Evolutionary conservation across 257 asterid genomes (phyloP).

Genomic region (Jacaranda mimosifolia): DNA sequence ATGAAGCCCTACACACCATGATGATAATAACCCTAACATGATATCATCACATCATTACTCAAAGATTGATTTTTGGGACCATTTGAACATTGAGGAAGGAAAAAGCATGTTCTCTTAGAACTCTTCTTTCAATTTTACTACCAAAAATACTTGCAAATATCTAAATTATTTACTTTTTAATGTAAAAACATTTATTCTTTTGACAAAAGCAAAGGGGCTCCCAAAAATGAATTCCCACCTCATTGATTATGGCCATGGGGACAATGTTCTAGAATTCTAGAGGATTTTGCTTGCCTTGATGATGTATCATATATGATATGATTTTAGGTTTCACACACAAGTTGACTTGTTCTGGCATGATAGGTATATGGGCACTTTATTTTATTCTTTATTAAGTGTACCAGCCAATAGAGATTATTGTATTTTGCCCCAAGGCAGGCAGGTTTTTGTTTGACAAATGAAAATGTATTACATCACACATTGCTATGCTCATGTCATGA

Average conservation of each 20-base stretch:
- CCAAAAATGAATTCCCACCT: conserved; percentile 26
- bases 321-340: neutral
- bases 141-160: conserved; percentile 14
- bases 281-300: conserved; percentile 32
- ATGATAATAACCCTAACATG: neutral
- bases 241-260: neutral
- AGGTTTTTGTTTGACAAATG: conserved; percentile 32
- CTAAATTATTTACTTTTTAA: neutral
- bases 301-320: conserved; percentile 12
- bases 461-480: conserved; percentile 34
- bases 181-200: conserved; percentile 32
- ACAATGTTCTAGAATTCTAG: neutral
- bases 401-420: conserved; percentile 20
- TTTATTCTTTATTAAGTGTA: neutral
- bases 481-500: conserved; percentile 33
- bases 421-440: neutral
- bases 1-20: neutral
- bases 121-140: neutral
- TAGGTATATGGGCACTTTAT: conserved; percentile 8
- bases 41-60: neutral
- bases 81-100: neutral
- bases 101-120: neutral
- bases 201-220: conserved; percentile 30
- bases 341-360: conserved; percentile 36
- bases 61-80: neutral